phyloP scores from a whole-genome alignment of 768 basidiomycete species.

The Podaxis sp. region DNA sequence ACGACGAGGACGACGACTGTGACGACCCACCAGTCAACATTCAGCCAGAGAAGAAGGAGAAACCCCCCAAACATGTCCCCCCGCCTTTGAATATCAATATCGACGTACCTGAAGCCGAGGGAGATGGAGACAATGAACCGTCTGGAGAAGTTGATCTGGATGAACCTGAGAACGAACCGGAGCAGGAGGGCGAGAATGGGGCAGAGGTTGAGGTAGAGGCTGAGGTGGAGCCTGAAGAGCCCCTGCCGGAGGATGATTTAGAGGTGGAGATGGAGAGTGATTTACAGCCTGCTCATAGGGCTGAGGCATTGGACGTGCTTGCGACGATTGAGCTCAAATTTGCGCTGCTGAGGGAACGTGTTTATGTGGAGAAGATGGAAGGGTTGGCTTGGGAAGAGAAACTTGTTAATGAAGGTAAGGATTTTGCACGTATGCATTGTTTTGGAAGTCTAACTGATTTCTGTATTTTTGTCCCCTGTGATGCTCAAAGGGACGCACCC shows the following conservation, averaged over 20 bases:
- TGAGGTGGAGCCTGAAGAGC: conserved; percentile 22
- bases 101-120: conserved; percentile 22
- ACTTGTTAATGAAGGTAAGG: conserved; percentile 66
- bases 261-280: conserved; percentile 41
- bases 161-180: conserved; percentile 23
- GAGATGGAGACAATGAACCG: conserved; percentile 16
- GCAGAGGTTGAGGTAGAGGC: conserved; percentile 30
- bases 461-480: neutral
- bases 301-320: conserved; percentile 84
- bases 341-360: conserved; percentile 76
- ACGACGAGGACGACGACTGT: conserved; percentile 19
- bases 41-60: conserved; percentile 9
- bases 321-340: conserved; percentile 92
- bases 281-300: conserved; percentile 75
- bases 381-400: conserved; percentile 84
- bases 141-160: conserved; percentile 18
- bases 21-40: conserved; percentile 15
- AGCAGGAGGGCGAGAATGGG: conserved; percentile 30
- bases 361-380: conserved; percentile 96
- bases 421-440: conserved; percentile 20
- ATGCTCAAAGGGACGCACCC: conserved; percentile 68
- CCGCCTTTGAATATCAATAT: conserved; percentile 22
- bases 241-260: conserved; percentile 23
- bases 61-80: conserved; percentile 2
- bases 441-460: neutral